These are phyloP conservation scores for Margaritispora aquatica DNA, from an alignment of 495 filamentous ascomycete genomes.

Conservation along the genomic window DNA sequence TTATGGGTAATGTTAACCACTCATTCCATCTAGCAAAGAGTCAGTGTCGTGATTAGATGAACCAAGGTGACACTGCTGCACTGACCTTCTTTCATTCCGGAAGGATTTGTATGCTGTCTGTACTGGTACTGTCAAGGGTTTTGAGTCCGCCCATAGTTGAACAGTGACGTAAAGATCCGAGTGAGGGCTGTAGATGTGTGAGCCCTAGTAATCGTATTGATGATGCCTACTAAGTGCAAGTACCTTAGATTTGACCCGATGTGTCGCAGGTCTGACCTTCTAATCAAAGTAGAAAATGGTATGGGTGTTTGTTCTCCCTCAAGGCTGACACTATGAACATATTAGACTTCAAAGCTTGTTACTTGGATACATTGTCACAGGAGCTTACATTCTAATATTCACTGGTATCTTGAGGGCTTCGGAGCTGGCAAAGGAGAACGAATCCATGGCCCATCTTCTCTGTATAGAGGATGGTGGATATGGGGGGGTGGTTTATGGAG, in stretches of 20 bases:
- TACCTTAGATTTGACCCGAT: constrained; percentile 71
- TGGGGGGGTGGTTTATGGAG: not conserved
- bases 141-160: constrained; percentile 93
- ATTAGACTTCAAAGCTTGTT: constrained; percentile 12
- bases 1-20: constrained; percentile 85
- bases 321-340: constrained; percentile 58
- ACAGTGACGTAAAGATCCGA: constrained; percentile 91
- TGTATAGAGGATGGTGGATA: not conserved
- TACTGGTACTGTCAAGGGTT: constrained; percentile 83
- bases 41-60: constrained; percentile 12
- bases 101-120: constrained; percentile 92
- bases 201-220: no score
- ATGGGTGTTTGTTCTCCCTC: constrained; percentile 81
- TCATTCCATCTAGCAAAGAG: constrained; percentile 71
- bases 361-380: not conserved
- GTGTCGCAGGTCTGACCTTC: constrained; percentile 72
- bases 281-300: constrained; percentile 69
- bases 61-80: not conserved
- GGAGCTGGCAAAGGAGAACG: constrained; percentile 89
- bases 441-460: constrained; percentile 60
- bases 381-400: constrained; percentile 72
- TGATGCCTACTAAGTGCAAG: not conserved
- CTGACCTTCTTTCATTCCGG: constrained; percentile 54
- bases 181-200: constrained; percentile 38
- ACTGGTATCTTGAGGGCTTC: constrained; percentile 70